These are phyloP conservation scores for Xylaria sp. DNA, from an alignment of 2,329 filamentous ascomycete genomes.

Conservation along the genomic window DNA sequence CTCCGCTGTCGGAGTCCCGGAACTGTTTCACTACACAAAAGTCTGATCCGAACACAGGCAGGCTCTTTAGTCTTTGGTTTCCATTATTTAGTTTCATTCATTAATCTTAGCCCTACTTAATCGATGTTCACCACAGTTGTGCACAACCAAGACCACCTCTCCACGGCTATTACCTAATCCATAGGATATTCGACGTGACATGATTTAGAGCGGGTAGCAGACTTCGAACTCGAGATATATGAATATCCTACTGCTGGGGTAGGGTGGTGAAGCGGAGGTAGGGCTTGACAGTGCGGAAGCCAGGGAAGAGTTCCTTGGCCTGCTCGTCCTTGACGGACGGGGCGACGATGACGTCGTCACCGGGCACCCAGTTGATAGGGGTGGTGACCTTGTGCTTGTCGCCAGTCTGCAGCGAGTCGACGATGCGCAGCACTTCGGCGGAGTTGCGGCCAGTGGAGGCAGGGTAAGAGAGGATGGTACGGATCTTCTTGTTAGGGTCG, in stretches of 20 bases:
- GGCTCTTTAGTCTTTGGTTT: not conserved
- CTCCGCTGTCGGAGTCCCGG: not conserved
- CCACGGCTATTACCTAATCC: not conserved
- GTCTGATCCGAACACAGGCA: not conserved
- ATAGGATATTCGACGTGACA: not conserved
- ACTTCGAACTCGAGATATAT: slow-evolving; percentile 18
- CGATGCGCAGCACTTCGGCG: slow-evolving; percentile 76
- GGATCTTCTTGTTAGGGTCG: slow-evolving; percentile 91
- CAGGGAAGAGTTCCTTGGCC: slow-evolving; percentile 85
- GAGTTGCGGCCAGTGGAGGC: slow-evolving; percentile 88
- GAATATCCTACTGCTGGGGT: slow-evolving; percentile 56
- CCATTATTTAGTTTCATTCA: slow-evolving; percentile 4
- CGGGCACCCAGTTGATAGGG: slow-evolving; percentile 87
- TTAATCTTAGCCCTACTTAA: slow-evolving; percentile 9
- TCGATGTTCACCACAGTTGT: not conserved
- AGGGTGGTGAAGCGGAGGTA: slow-evolving; percentile 77
- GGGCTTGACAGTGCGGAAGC: slow-evolving; percentile 71
- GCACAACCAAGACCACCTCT: not conserved
- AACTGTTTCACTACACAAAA: not conserved
- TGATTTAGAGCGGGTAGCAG: slow-evolving; percentile 31
- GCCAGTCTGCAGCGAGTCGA: slow-evolving; percentile 80
- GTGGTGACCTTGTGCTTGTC: slow-evolving; percentile 90
- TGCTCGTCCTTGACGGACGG: slow-evolving; percentile 82
- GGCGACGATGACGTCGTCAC: slow-evolving; percentile 92
- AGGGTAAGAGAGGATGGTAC: slow-evolving; percentile 90